A percentile compares a stretch with the other conserved stretches of the same genome.
These are phyloP conservation scores for Akanthomyces muscarius DNA, from an alignment of 2,329 filamentous ascomycete species.

Conservation along the genomic window DNA sequence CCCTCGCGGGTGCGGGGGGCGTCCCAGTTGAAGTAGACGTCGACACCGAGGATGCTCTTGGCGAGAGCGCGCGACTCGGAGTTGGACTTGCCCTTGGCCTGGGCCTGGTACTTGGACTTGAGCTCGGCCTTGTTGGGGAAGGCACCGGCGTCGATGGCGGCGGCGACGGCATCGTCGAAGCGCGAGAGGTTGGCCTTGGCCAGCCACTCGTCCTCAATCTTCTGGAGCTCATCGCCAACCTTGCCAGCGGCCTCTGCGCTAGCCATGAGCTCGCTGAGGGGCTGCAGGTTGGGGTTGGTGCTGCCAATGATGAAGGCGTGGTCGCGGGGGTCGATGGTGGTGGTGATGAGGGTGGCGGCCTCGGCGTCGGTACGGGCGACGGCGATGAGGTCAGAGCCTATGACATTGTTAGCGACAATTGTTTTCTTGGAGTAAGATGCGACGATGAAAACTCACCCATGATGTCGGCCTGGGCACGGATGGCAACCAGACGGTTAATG, in stretches of 20 bases:
- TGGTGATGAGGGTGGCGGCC: conserved; percentile 94
- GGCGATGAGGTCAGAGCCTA: conserved; percentile 78
- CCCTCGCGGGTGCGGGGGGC: conserved; percentile 88
- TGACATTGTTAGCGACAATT: conserved; percentile 6
- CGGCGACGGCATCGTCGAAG: conserved; percentile 85
- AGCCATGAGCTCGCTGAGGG: conserved; percentile 87
- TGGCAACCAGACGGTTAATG: conserved; percentile 95
- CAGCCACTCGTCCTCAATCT: conserved; percentile 87
- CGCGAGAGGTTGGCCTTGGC: conserved; percentile 74
- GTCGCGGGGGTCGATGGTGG: conserved; percentile 92
- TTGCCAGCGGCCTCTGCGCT: conserved; percentile 81
- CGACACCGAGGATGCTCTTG: conserved; percentile 68
- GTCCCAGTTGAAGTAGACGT: conserved; percentile 94
- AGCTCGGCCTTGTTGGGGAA: conserved; percentile 65
- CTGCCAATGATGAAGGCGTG: conserved; percentile 87
- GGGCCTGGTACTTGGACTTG: conserved; percentile 61
- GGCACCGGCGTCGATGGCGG: conserved; percentile 68
- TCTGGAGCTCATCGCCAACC: conserved; percentile 73
- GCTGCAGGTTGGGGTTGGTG: conserved; percentile 80
- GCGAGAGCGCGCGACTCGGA: conserved; percentile 76
- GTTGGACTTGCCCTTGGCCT: conserved; percentile 80
- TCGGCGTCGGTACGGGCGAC: conserved; percentile 96
- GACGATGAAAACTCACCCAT: conserved; percentile 61
- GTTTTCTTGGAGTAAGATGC: neutral
- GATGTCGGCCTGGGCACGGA: conserved; percentile 95